Evolutionary conservation across 306 rosid genomes (phyloP), one percentile per base, ranked within the genome.

Genomic region (Styphnolobium japonicum): DNA sequence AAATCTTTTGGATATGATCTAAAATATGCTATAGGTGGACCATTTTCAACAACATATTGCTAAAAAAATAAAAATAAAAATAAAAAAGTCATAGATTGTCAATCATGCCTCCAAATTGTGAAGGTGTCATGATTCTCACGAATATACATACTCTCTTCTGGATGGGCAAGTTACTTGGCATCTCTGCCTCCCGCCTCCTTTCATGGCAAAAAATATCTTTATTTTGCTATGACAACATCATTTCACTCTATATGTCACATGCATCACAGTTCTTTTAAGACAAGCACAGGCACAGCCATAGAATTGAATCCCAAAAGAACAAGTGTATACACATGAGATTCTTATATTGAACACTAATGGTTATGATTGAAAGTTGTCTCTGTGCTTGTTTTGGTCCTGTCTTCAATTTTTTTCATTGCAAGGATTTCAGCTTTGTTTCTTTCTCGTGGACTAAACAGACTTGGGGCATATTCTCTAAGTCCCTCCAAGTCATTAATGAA

Each of bases 331-430:
- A 15, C 22, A 4, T 10, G 71, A 46, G 53, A 21, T 34, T 42
- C 49, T 45, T 69, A 67, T 62, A 62, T 16, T 53, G 71, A 78
- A 60, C 39, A 25, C 42, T 16, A 37, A 77, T 77, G 82, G 80
- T 37, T 68, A 49, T 53, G 39, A 62, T 73, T 83, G 80, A 70
- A 74, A 75, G 21, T 15, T 73, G 36, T 66, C 16, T 25, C 33
- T 21, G 9, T 22, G 6, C 22, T 67, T 66, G 16, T 46, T 82
- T 82, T 67, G 65, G 37, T 15, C 74, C 56, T 66, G n/a, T 71
- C 55, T 42, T 71, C 21, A 60, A 11, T 70, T 60, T 25, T 27
- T 60, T 68, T 29, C 52, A 34, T 39, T 46, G 67, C 39, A 53
- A 37, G 48, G 62, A 53, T n/a, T 58, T 42, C 29, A 62, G 58